phyloP scores from a whole-genome alignment of 306 rosid species.

The Inga oerstediana region DNA sequence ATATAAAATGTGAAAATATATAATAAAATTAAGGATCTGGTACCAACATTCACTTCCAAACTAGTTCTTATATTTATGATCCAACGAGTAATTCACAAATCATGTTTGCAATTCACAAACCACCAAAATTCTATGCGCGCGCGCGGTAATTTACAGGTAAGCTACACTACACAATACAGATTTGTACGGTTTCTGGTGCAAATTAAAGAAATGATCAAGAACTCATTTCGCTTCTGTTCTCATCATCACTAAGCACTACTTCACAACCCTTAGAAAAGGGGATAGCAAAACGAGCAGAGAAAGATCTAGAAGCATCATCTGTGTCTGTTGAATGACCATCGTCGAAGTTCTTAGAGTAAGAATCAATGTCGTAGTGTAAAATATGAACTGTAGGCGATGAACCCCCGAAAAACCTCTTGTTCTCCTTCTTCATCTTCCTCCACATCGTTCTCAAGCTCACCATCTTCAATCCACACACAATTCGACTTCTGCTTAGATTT shows the following conservation, averaged over 20 bases:
- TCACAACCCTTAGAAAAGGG: constrained; percentile 6
- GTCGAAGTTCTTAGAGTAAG: constrained; percentile 69
- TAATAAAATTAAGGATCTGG: too few species aligned
- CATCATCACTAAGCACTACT: not conserved
- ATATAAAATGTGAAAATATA: too few species aligned
- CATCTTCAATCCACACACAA: not conserved
- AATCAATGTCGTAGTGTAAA: constrained; percentile 52
- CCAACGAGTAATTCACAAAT: not conserved
- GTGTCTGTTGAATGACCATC: constrained; percentile 44
- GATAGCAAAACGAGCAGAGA: constrained; percentile 71
- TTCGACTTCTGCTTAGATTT: not conserved
- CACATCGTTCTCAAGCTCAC: constrained; percentile 34
- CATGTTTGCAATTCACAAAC: not conserved
- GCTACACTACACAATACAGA: not conserved
- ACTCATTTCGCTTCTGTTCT: constrained; percentile 1
- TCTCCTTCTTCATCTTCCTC: constrained; percentile 59
- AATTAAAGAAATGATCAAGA: not conserved
- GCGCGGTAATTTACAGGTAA: not conserved
- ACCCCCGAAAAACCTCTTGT: constrained; percentile 39
- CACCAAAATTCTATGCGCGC: not conserved
- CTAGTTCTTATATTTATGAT: too few species aligned
- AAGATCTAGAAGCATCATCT: constrained; percentile 47
- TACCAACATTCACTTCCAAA: too few species aligned
- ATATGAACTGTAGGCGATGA: constrained; percentile 28
- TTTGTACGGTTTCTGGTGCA: too few species aligned